Percentiles rank a stretch among this genome's conserved stretches.
These are phyloP conservation scores for Plasmopara viticola DNA, from an alignment of 352 stramenopile species.

Conservation along the genomic window DNA sequence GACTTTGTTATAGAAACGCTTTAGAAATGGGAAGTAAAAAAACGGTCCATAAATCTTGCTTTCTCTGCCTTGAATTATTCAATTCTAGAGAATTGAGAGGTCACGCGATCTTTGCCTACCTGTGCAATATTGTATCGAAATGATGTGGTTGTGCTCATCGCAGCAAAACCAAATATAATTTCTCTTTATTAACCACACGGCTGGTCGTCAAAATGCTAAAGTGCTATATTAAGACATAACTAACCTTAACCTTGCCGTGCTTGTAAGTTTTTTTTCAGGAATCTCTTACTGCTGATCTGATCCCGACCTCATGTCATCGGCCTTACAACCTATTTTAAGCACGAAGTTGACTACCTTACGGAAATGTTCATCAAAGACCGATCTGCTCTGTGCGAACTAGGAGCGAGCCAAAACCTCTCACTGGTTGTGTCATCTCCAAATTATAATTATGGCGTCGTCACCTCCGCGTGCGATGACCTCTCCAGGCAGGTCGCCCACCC, in stretches of 20 bases:
- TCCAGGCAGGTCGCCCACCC: constrained; percentile 24
- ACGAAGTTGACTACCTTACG: background rate
- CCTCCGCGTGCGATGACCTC: constrained; percentile 27
- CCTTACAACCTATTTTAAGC: constrained; percentile 15
- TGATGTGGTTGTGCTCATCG: no score
- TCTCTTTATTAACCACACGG: no score
- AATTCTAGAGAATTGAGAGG: no score
- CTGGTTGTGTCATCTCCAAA: background rate
- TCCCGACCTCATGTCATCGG: constrained; percentile 3
- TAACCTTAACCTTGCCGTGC: no score
- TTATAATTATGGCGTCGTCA: constrained; percentile 24
- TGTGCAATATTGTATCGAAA: no score
- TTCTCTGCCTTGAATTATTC: no score
- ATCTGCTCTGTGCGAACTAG: constrained; percentile 10
- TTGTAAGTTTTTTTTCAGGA: background rate
- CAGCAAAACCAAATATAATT: no score
- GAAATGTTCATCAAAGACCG: constrained; percentile 6
- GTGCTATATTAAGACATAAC: no score
- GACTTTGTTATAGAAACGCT: constrained; percentile 14
- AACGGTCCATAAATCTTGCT: background rate
- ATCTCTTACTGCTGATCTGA: constrained; percentile 7
- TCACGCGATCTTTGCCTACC: no score
- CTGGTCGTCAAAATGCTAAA: no score
- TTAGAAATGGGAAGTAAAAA: constrained; percentile 5
- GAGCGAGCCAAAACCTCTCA: background rate